phyloP scores from a whole-genome alignment of 2,329 filamentous ascomycete genomes.

The Keithomyces neogunnii region DNA sequence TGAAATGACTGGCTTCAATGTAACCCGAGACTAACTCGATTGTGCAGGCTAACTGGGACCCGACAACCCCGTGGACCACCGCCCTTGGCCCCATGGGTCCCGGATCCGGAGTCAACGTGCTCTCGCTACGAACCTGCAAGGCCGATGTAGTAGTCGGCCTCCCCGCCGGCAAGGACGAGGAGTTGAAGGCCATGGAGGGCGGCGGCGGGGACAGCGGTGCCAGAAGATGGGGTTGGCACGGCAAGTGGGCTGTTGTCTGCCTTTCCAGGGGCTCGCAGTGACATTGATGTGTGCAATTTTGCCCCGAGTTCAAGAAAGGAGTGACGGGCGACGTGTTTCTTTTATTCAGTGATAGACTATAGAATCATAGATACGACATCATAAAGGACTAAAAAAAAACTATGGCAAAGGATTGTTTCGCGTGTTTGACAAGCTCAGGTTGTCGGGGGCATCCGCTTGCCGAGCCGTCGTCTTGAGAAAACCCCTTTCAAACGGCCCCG shows the following conservation, averaged over 20 bases:
- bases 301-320: too few species aligned
- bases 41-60: conserved; percentile 54
- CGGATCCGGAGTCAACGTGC: conserved; percentile 71
- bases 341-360: conserved; percentile 5
- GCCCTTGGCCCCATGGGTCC: conserved; percentile 82
- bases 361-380: not conserved
- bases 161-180: conserved; percentile 73
- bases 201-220: conserved; percentile 63
- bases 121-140: conserved; percentile 91
- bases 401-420: not conserved
- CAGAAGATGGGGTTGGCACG: conserved; percentile 88
- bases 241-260: conserved; percentile 90
- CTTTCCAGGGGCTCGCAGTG: conserved; percentile 24
- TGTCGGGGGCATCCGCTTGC: too few species aligned
- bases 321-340: not conserved
- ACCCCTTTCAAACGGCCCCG: not conserved
- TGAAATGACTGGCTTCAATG: not conserved
- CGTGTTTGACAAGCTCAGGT: not conserved
- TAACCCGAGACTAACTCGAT: not conserved
- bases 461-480: too few species aligned
- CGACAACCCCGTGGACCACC: conserved; percentile 75
- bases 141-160: conserved; percentile 91
- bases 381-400: conserved; percentile 1
- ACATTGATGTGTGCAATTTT: not conserved
- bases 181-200: conserved; percentile 56